phyloP scores from a whole-genome alignment of 2,329 filamentous ascomycete genomes.

The Claviceps sp. region DNA sequence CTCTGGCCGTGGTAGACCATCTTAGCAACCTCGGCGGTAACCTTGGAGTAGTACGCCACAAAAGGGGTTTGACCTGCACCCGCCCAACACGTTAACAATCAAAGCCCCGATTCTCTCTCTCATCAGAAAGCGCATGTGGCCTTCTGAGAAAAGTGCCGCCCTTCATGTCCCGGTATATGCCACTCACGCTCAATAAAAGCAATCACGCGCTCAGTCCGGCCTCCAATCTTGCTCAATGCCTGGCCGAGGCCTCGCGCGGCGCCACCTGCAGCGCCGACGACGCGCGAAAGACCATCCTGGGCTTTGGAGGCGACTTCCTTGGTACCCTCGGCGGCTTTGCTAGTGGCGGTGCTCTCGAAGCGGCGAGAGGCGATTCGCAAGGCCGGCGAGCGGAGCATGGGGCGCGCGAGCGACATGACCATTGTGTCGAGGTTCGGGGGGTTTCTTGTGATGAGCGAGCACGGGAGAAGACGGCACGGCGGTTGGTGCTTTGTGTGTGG shows the following conservation, averaged over 20 bases:
- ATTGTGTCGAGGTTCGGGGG: conserved; percentile 9
- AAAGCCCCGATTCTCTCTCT: too few species aligned
- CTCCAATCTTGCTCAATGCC: conserved; percentile 65
- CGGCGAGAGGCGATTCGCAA: conserved; percentile 38
- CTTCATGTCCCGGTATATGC: not conserved
- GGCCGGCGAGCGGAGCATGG: conserved; percentile 31
- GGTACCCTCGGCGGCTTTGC: conserved; percentile 24
- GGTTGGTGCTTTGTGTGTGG: not conserved
- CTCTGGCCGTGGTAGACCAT: conserved; percentile 77
- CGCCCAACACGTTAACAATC: not conserved
- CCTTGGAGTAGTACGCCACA: conserved; percentile 82
- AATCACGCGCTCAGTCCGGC: conserved; percentile 67
- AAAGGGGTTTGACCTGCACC: conserved; percentile 65
- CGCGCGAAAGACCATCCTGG: conserved; percentile 68
- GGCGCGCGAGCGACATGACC: conserved; percentile 26
- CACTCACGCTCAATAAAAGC: conserved; percentile 74
- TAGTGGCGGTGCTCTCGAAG: conserved; percentile 44
- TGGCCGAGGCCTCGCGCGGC: conserved; percentile 54
- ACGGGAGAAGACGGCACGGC: conserved; percentile 6
- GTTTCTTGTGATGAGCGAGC: not conserved
- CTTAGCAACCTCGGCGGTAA: conserved; percentile 76
- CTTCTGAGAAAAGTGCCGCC: not conserved
- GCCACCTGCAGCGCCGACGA: conserved; percentile 65
- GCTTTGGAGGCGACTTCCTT: conserved; percentile 36
- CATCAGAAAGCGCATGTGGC: too few species aligned